Percentiles rank a stretch among this genome's conserved stretches.
Evolutionary conservation across 345 rosid genomes (phyloP).

Genomic region (Viola odorata): DNA sequence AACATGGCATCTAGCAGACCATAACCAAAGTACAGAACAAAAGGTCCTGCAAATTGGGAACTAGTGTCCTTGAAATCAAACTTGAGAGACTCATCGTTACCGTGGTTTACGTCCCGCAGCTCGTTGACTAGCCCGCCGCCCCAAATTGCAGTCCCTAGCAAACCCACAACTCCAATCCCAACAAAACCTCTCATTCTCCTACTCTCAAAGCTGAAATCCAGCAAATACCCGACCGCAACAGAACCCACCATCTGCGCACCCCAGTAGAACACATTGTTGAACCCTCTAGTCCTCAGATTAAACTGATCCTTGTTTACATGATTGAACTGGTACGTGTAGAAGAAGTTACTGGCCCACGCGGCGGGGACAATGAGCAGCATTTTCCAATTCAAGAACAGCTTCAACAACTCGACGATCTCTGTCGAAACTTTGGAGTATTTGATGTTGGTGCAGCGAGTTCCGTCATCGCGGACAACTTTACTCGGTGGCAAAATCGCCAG

Average conservation of each 20-base stretch:
- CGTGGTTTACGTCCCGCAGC: slow-evolving; percentile 31
- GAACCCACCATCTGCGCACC: slow-evolving; percentile 93
- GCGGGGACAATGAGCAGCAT: slow-evolving; percentile 77
- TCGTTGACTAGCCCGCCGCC: slow-evolving; percentile 82
- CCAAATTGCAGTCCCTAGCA: slow-evolving; percentile 66
- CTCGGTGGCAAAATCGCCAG: slow-evolving; percentile 42
- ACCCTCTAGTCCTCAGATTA: slow-evolving; percentile 69
- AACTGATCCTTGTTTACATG: slow-evolving; percentile 64
- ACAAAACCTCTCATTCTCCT: slow-evolving; percentile 62
- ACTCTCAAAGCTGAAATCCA: slow-evolving; percentile 77
- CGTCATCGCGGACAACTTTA: slow-evolving; percentile 45
- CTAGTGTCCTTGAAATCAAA: slow-evolving; percentile 77
- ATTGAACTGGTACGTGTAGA: slow-evolving; percentile 77
- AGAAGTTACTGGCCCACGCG: slow-evolving; percentile 91
- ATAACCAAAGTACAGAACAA: slow-evolving; percentile 63
- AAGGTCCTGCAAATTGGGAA: slow-evolving; percentile 57
- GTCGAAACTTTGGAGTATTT: slow-evolving; percentile 40
- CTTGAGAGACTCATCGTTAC: slow-evolving; percentile 29
- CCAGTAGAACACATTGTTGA: slow-evolving; percentile 90
- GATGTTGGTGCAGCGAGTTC: slow-evolving; percentile 37
- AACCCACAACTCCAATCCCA: slow-evolving; percentile 58
- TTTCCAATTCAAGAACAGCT: slow-evolving; percentile 52
- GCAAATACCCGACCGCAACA: slow-evolving; percentile 47
- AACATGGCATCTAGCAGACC: slow-evolving; percentile 90
- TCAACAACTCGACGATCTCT: slow-evolving; percentile 38